Evolutionary conservation across 2,329 filamentous ascomycete species (phyloP), one percentile per base, ranked within the genome.

Genomic region (Dendrostoma leiphaemia): DNA sequence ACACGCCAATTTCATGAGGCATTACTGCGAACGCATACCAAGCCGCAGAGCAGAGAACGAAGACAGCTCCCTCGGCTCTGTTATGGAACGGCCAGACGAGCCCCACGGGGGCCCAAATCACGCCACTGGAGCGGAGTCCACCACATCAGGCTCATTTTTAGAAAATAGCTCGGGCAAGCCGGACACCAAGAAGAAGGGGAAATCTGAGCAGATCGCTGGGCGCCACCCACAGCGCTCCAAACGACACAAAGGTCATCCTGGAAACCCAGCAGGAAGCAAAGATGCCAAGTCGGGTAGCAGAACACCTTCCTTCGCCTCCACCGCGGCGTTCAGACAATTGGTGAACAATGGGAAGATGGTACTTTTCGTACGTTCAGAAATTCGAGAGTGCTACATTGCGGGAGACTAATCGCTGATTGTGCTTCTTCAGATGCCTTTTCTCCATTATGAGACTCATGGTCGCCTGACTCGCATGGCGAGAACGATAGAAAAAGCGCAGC

Each of bases 1-100:
- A 0, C 83, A 86, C 61, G 82, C 81, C 0, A 76, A 82, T 43
- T 86, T 83, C 59, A 86, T 86, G 83, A 71, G 83, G 35, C 79
- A 82, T 0, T 71, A 80, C 48, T 83, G 80, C 56, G 77, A 82
- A 51, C 77, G 75, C 47, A 81, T 78, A 60, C 71, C 24, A 64
- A 72, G 38, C 65, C 61, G 46, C 55, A 53, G 61, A 52, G 60
- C 67, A 51, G 50, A 68, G 45, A 65, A 68, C 46, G 69, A 74
- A 5, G 67, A 69, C 2, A 65, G 61, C 31, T 32, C 54, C 10
- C 59, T 70, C 19, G 43, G 51, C 1, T 47, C 38, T 34, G 41
- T 54, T 3, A 29, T 31, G 17, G 55, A 57, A 26, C 55, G 62
- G 51, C 19, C 57, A 6, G 48, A 34, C 15, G 63, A 66, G 17